Base-by-base conservation (phyloP, 495 filamentous ascomycete species). In the Darksidea phi region DNA sequence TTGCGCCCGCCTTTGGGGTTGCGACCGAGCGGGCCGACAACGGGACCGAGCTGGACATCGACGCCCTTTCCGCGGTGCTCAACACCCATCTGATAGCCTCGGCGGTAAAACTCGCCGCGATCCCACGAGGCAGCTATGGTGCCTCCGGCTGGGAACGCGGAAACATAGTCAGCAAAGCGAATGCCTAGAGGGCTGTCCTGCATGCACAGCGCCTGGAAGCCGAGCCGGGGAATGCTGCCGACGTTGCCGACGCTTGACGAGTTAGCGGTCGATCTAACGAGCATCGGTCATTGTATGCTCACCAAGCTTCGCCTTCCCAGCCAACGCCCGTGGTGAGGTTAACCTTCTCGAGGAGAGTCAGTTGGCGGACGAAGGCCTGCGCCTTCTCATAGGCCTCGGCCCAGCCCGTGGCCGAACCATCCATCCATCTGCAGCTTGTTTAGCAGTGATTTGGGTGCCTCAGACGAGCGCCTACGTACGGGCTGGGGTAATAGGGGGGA, bases 151-250 rank as follows among this genome's bases (percentile, higher is more conserved):
- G 75, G 57, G 54, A 76, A 76, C 1, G 74, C 75, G 41, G 74
- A 74, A 43, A 62, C 61, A 57, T 72, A 73, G 47, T 77, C 75
- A 46, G 67, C 76, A 45, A 82, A 77, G 53, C 93, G 86, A 49
- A 98, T 77, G 58, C 94, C 94, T 11, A 97, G 77, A 2, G 94
- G 93, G 28, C 86, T 85, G 70, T 98, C 94, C 67, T 98, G 90
- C 80, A 95, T 78, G 74, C 94, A 98, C 52, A 96, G 72, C 36
- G 84, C 81, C 54, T 81, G 82, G 70, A 97, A 87, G 41, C 86
- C 87, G n/a, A 96, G 80, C 59, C 93, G 84, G 48, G 83, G 85
- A 54, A 89, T 81, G 5, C 83, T 70, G 2, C 89, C 89, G 38
- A 75, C 78, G 59, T 95, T 83, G 48, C 91, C 91, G 13, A 96